These are phyloP conservation scores for Urtica urens DNA, from an alignment of 306 rosid species.

Conservation along the genomic window DNA sequence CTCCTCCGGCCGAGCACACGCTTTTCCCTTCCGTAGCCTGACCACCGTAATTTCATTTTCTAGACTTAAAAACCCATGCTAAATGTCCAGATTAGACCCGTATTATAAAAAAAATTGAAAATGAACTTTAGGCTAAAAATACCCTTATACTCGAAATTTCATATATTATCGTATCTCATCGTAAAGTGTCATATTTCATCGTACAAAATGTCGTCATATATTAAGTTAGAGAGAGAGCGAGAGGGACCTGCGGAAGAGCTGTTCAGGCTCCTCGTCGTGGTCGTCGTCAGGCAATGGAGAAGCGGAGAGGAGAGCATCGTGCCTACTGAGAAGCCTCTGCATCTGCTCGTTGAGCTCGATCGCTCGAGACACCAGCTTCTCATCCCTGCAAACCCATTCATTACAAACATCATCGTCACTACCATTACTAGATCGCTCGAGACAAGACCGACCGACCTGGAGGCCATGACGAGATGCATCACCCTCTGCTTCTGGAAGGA, in stretches of 20 bases:
- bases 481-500: constrained; percentile 89
- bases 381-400: constrained; percentile 45
- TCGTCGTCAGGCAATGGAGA: constrained; percentile 49
- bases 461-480: constrained; percentile 90
- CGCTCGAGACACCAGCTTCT: constrained; percentile 67
- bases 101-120: too few relatives aligned
- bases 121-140: too few relatives aligned
- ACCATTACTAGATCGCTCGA: constrained; percentile 2
- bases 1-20: constrained; percentile 73
- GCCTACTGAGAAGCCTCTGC: constrained; percentile 77
- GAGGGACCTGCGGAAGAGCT: constrained; percentile 67
- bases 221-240: too few relatives aligned
- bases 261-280: constrained; percentile 87
- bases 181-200: too few relatives aligned
- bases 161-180: too few relatives aligned
- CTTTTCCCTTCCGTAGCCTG: constrained; percentile 95
- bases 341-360: constrained; percentile 81
- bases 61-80: too few relatives aligned
- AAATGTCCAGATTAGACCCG: too few relatives aligned
- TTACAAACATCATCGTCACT: constrained; percentile 1
- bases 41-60: too few relatives aligned
- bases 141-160: too few relatives aligned
- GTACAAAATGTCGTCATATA: not conserved
- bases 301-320: constrained; percentile 66
- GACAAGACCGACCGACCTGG: constrained; percentile 48